Evolutionary conservation across 73 alveolate genomes (phyloP).

Genomic region (Paramecium biaurelia): DNA sequence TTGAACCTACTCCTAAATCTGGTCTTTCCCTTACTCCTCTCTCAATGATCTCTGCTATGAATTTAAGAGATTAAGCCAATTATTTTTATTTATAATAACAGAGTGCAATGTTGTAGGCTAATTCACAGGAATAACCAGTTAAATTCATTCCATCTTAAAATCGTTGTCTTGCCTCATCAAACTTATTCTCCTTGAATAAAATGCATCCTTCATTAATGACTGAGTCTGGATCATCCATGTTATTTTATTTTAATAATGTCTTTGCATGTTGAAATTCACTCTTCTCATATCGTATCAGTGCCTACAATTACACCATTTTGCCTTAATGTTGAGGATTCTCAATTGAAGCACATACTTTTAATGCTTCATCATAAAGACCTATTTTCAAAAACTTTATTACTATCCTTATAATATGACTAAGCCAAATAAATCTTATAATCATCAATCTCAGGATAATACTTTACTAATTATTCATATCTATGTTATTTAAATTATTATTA

Average conservation of each 20-base stretch:
- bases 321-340: conserved; percentile 77
- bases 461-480: conserved; percentile 65
- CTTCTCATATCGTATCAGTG: conserved; percentile 87
- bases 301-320: conserved; percentile 76
- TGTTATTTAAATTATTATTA: not conserved
- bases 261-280: conserved; percentile 89
- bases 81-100: conserved; percentile 95
- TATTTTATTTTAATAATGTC: conserved; percentile 76
- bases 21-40: conserved; percentile 99
- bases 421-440: conserved; percentile 71
- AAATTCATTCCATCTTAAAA: conserved; percentile 93
- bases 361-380: conserved; percentile 84
- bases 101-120: conserved; percentile 97
- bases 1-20: conserved; percentile 96
- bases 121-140: conserved; percentile 91
- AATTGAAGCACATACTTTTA: conserved; percentile 77
- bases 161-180: conserved; percentile 92
- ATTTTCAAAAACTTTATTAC: conserved; percentile 52
- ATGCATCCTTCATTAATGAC: conserved; percentile 91
- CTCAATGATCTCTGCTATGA: conserved; percentile 97
- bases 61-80: conserved; percentile 92
- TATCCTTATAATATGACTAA: conserved; percentile 63
- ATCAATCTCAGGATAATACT: conserved; percentile 72
- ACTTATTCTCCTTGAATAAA: conserved; percentile 90
- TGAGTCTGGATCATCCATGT: conserved; percentile 83